A percentile compares a stretch with the other conserved stretches of the same genome.
Evolutionary conservation across 202 grass and related monocot species (phyloP).

Genomic region (Bolboschoenoplectus hybrid): DNA sequence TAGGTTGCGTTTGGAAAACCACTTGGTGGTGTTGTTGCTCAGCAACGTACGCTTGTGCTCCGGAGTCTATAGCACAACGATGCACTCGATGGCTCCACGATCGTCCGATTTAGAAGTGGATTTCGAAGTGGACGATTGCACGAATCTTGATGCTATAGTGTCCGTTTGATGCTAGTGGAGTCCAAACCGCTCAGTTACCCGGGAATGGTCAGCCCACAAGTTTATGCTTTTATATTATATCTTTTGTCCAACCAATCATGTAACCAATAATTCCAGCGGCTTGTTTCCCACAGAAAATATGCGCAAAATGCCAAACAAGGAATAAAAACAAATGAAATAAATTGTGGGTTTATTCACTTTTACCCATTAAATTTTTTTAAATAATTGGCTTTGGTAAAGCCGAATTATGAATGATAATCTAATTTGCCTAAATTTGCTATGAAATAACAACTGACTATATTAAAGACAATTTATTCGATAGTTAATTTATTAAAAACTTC

Average conservation of each 20-base stretch:
- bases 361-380: neutral
- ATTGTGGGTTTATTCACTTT: slow-evolving; percentile 11
- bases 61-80: neutral
- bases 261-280: slow-evolving; percentile 24
- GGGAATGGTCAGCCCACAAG: neutral
- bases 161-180: neutral
- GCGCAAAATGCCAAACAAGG: neutral
- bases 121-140: neutral
- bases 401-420: no score
- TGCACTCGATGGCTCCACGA: neutral
- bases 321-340: neutral
- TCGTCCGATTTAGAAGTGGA: neutral
- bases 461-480: no score
- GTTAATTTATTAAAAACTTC: no score
- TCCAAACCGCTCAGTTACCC: neutral
- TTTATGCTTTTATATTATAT: slow-evolving; percentile 1
- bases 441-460: no score
- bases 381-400: no score
- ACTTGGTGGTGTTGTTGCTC: neutral
- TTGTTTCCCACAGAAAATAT: slow-evolving; percentile 38
- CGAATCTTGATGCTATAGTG: neutral
- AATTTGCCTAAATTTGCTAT: no score
- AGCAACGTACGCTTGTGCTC: neutral
- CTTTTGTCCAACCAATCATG: slow-evolving; percentile 13
- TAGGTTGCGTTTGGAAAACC: neutral